Percentiles rank a stretch among this genome's conserved stretches.
Conservation (phyloP, 345 rosid species). For the Heritiera littoralis region DNA sequence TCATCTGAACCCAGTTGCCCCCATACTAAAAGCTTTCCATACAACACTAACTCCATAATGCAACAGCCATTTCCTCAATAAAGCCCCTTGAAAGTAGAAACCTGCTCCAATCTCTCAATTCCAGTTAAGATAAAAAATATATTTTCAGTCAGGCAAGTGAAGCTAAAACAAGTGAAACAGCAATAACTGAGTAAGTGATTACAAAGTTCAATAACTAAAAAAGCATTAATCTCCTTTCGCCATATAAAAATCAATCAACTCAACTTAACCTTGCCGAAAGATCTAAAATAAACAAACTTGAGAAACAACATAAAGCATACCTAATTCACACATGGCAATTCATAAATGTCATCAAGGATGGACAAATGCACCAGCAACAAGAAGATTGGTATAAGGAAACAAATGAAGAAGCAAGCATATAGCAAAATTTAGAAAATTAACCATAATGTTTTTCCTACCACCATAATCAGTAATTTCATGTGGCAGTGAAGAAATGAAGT, state of each 20-base stretch:
- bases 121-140: background rate
- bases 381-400: no score
- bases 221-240: background rate
- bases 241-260: background rate
- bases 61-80: slow-evolving; percentile 1
- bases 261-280: background rate
- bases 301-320: background rate
- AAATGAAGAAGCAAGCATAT: slow-evolving; percentile 7
- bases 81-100: background rate
- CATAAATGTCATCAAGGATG: slow-evolving; percentile 2
- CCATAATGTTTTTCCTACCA: slow-evolving; percentile 48
- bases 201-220: background rate
- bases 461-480: slow-evolving; percentile 76
- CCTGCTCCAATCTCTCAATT: background rate
- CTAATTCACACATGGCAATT: background rate
- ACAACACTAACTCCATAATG: background rate
- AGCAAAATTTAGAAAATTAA: background rate
- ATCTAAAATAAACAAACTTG: background rate
- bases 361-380: background rate
- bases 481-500: slow-evolving; percentile 74
- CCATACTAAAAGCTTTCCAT: background rate
- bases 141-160: background rate
- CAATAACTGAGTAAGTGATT: background rate
- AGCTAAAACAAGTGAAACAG: background rate
- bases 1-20: background rate